These are phyloP conservation scores for Suillus decipiens DNA, from an alignment of 768 basidiomycete species.

Conservation along the genomic window DNA sequence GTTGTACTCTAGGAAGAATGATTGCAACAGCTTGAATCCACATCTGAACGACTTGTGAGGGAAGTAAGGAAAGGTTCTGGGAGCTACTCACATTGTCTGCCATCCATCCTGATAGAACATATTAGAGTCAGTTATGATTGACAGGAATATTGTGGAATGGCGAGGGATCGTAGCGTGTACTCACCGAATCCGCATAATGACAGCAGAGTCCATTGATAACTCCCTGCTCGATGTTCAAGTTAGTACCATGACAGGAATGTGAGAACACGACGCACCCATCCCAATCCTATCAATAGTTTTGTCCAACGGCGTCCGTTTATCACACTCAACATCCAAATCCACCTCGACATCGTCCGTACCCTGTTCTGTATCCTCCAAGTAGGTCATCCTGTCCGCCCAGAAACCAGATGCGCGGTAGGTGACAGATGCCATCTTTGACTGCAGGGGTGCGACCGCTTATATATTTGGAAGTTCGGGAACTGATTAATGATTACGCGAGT, in stretches of 20 bases:
- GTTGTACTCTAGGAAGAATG: constrained; percentile 94
- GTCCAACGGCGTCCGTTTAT: constrained; percentile 66
- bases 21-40: constrained; percentile 93
- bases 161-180: constrained; percentile 28
- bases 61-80: constrained; percentile 9
- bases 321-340: constrained; percentile 31
- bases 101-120: constrained; percentile 69
- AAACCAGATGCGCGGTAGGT: constrained; percentile 51
- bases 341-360: constrained; percentile 33
- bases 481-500: constrained; percentile 13
- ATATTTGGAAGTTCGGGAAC: no score
- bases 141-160: not conserved
- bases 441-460: not conserved
- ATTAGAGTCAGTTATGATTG: constrained; percentile 7
- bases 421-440: constrained; percentile 39
- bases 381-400: constrained; percentile 46
- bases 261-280: constrained; percentile 58
- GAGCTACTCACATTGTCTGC: constrained; percentile 76
- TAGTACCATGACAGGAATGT: not conserved
- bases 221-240: constrained; percentile 38
- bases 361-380: constrained; percentile 42
- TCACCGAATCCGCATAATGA: constrained; percentile 88
- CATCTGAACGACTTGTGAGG: constrained; percentile 60
- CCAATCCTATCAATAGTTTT: constrained; percentile 89
- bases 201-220: constrained; percentile 80